Conservation (phyloP, 495 filamentous ascomycete species). For the Neurospora intermedia region DNA sequence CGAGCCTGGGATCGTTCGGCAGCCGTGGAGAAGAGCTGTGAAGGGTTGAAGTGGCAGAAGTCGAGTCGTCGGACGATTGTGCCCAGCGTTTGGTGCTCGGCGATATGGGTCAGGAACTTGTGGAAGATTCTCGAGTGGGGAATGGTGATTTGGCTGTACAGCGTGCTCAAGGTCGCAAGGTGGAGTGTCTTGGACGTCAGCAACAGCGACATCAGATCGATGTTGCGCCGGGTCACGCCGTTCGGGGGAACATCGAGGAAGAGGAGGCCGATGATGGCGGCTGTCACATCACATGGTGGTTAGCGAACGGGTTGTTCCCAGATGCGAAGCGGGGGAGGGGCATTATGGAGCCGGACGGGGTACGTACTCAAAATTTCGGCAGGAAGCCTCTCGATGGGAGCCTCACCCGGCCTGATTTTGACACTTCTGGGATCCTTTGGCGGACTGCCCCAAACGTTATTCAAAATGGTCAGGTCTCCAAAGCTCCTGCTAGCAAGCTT, state of each 20-base stretch:
- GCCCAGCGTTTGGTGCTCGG: slow-evolving; percentile 58
- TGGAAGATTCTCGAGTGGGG: slow-evolving; percentile 80
- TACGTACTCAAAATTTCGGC: slow-evolving; percentile 62
- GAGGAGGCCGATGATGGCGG: slow-evolving; percentile 65
- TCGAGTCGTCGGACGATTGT: slow-evolving; percentile 73
- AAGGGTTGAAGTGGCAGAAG: slow-evolving; percentile 82
- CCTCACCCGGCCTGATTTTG: slow-evolving; percentile 25
- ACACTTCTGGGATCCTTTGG: slow-evolving; percentile 15
- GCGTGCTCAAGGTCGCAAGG: slow-evolving; percentile 61
- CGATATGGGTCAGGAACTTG: slow-evolving; percentile 70
- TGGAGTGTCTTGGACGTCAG: slow-evolving; percentile 68
- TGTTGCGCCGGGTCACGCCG: slow-evolving; percentile 67
- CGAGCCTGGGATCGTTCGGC: slow-evolving; percentile 71
- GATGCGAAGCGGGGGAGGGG: slow-evolving; percentile 1
- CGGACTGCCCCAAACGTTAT: slow-evolving; percentile 43
- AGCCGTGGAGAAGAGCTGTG: slow-evolving; percentile 67
- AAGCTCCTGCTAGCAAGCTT: slow-evolving; percentile 63
- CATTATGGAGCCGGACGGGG: neutral
- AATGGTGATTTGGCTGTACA: slow-evolving; percentile 77
- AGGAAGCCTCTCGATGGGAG: slow-evolving; percentile 56
- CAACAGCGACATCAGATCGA: slow-evolving; percentile 69
- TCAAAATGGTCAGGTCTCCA: slow-evolving; percentile 51
- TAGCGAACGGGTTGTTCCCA: slow-evolving; percentile 5
- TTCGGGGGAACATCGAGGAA: slow-evolving; percentile 68
- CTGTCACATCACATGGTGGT: slow-evolving; percentile 29